These are phyloP conservation scores for Breynia disticha DNA, from an alignment of 441 rosid species.

Conservation along the genomic window DNA sequence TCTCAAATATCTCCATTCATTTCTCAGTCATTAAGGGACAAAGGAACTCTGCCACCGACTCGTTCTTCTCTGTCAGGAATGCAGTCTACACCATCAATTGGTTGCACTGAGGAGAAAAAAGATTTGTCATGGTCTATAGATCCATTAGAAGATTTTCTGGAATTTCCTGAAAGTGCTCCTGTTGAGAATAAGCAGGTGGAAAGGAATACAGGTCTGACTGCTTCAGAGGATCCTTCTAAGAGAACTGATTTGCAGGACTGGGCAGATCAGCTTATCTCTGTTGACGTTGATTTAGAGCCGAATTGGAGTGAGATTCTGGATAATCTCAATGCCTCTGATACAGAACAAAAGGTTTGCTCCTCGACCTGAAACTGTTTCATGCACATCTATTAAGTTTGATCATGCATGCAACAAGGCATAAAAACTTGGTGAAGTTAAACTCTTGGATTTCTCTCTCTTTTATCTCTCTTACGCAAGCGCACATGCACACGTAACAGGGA, in stretches of 20 bases:
- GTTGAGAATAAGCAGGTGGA: conserved; percentile 36
- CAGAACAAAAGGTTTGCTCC: conserved; percentile 44
- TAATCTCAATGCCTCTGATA: conserved; percentile 32
- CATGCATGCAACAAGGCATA: background rate
- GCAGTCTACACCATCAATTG: conserved; percentile 22
- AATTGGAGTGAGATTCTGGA: conserved; percentile 63
- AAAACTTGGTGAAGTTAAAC: no score
- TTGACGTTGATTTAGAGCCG: conserved; percentile 47
- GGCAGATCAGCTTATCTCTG: conserved; percentile 59
- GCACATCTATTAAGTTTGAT: background rate
- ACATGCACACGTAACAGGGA: background rate
- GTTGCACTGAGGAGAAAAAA: conserved; percentile 32
- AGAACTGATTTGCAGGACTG: conserved; percentile 58
- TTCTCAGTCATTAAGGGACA: conserved; percentile 29
- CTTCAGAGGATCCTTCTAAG: conserved; percentile 31
- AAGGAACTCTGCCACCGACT: conserved; percentile 19
- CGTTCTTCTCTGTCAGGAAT: conserved; percentile 25
- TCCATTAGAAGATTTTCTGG: conserved; percentile 40
- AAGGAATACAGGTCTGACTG: conserved; percentile 28
- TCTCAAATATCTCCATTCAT: conserved; percentile 34
- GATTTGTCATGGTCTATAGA: conserved; percentile 44
- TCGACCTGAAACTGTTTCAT: background rate
- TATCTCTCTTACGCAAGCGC: background rate
- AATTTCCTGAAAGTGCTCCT: conserved; percentile 36
- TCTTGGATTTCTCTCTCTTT: no score